Conservation (phyloP, 2,329 filamentous ascomycete species). For the Drechslera avenae region DNA sequence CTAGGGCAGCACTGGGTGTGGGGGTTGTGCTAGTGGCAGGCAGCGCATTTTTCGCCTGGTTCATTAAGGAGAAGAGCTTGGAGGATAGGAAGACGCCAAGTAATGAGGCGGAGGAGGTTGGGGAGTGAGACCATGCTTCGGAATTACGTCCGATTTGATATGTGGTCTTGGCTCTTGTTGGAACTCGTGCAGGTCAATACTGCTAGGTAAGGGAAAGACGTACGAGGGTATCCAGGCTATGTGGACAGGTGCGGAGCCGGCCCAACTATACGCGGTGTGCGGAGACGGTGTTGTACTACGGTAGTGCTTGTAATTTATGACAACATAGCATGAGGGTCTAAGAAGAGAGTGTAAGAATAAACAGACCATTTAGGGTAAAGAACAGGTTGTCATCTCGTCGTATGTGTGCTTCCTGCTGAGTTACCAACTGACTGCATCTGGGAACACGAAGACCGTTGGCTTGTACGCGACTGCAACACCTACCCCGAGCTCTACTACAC, state of each 20-base stretch:
- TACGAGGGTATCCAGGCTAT: not conserved
- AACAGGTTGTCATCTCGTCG: not conserved
- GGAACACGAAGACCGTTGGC: too few relatives aligned
- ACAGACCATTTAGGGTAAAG: not conserved
- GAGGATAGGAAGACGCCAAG: slow-evolving; percentile 8
- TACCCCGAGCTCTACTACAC: not conserved
- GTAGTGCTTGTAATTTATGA: not conserved
- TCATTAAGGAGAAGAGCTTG: slow-evolving; percentile 52
- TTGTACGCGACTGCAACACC: too few relatives aligned
- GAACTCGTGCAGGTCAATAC: too few relatives aligned
- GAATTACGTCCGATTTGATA: not conserved
- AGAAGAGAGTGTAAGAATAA: not conserved
- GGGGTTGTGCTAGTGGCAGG: slow-evolving; percentile 58
- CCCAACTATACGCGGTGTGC: too few relatives aligned
- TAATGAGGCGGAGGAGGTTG: not conserved
- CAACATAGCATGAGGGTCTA: not conserved
- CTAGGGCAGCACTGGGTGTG: slow-evolving; percentile 58
- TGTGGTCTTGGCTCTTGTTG: not conserved
- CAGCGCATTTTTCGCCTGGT: slow-evolving; percentile 53
- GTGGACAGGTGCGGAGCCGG: too few relatives aligned
- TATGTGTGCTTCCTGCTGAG: not conserved
- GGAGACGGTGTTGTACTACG: not conserved
- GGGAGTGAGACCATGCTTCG: not conserved
- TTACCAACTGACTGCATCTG: not conserved
- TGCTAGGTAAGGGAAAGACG: not conserved